phyloP scores from a whole-genome alignment of 108 stramenopile species.

The Stephanodiscus triporus region DNA sequence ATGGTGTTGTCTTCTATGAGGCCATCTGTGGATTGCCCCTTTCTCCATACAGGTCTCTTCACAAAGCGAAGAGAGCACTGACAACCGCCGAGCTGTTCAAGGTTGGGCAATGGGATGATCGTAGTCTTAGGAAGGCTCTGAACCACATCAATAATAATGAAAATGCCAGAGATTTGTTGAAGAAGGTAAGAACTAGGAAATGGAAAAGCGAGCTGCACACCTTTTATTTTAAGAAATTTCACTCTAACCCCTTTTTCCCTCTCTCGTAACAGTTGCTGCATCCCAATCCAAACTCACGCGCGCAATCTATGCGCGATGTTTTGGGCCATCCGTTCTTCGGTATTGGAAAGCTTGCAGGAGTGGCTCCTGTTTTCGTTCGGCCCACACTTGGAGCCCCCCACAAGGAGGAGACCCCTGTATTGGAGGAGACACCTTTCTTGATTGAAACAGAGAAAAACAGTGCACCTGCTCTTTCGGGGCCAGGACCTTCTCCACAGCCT shows the following conservation, averaged over 20 bases:
- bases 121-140: conserved; percentile 73
- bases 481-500: background rate
- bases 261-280: conserved; percentile 30
- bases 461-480: background rate
- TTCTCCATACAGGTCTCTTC: conserved; percentile 74
- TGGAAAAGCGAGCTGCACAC: background rate
- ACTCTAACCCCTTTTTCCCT: background rate
- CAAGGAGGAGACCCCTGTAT: background rate
- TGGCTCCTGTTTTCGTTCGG: conserved; percentile 14
- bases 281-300: conserved; percentile 67
- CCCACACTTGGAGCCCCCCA: conserved; percentile 4
- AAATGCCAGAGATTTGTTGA: conserved; percentile 65
- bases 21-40: conserved; percentile 81
- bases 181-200: conserved; percentile 31
- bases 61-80: conserved; percentile 82
- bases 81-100: conserved; percentile 74
- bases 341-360: conserved; percentile 19
- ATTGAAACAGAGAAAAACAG: background rate
- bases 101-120: conserved; percentile 86
- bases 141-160: conserved; percentile 57
- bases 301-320: conserved; percentile 74
- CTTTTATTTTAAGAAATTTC: background rate
- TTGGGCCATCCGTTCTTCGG: conserved; percentile 84
- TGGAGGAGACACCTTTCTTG: background rate
- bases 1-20: conserved; percentile 82